phyloP scores from a whole-genome alignment of 495 filamentous ascomycete species.

The Penicillium angulare region DNA sequence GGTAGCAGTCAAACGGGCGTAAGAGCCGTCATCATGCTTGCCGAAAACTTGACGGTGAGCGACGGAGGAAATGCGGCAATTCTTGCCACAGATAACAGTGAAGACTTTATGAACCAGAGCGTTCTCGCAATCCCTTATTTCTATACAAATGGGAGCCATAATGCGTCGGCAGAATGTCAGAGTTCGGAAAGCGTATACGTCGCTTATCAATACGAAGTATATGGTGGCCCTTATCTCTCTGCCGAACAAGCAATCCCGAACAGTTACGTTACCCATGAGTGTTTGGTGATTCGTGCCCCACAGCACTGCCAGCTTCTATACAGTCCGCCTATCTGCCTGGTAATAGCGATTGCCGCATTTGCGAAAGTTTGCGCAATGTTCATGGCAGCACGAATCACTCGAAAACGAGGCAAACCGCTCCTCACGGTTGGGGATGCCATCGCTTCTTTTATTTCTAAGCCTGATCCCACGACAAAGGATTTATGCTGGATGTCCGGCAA shows the following conservation, averaged over 20 bases:
- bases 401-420: constrained; percentile 1
- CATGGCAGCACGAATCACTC: constrained; percentile 8
- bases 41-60: not conserved
- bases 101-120: not conserved
- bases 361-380: constrained; percentile 40
- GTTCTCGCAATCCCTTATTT: not conserved
- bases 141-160: not conserved
- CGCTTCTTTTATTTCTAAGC: constrained; percentile 20
- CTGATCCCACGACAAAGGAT: constrained; percentile 19
- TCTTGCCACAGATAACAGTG: not conserved
- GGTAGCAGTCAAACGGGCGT: not conserved
- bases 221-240: not conserved
- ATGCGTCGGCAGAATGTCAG: constrained; percentile 34
- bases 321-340: constrained; percentile 36
- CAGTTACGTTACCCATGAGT: not conserved
- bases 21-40: not conserved
- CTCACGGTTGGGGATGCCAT: constrained; percentile 28
- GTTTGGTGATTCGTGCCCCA: constrained; percentile 7
- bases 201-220: too few relatives aligned
- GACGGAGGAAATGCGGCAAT: not conserved
- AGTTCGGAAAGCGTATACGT: too few relatives aligned
- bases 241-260: not conserved
- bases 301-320: constrained; percentile 48
- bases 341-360: constrained; percentile 38
- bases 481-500: constrained; percentile 14